These are phyloP conservation scores for Candida krabiensis DNA, from an alignment of 805 yeast species.

Conservation along the genomic window DNA sequence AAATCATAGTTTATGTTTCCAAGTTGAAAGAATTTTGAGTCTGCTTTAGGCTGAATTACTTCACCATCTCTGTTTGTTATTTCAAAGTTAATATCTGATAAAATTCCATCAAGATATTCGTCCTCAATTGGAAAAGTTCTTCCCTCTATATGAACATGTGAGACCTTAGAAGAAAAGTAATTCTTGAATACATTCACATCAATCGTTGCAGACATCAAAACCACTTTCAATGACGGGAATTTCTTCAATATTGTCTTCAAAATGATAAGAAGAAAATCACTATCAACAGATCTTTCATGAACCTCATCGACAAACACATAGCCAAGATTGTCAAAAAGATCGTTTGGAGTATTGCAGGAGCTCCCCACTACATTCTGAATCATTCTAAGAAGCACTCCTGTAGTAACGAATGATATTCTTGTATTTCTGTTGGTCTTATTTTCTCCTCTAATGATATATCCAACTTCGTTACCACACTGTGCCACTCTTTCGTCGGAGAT, in stretches of 20 bases:
- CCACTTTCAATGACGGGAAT: slow-evolving; percentile 58
- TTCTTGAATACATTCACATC: slow-evolving; percentile 63
- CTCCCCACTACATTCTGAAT: slow-evolving; percentile 53
- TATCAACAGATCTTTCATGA: slow-evolving; percentile 92
- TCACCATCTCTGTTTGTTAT: slow-evolving; percentile 39
- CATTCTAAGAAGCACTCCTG: slow-evolving; percentile 88
- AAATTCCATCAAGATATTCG: slow-evolving; percentile 65
- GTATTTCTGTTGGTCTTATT: slow-evolving; percentile 63
- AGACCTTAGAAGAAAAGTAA: slow-evolving; percentile 58
- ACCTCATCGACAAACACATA: slow-evolving; percentile 90
- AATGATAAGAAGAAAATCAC: slow-evolving; percentile 79
- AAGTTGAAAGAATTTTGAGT: slow-evolving; percentile 59
- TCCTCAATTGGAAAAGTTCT: slow-evolving; percentile 91
- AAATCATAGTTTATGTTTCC: slow-evolving; percentile 79
- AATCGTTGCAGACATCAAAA: slow-evolving; percentile 94
- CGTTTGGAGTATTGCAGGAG: slow-evolving; percentile 24
- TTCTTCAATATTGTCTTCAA: slow-evolving; percentile 59
- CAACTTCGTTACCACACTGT: slow-evolving; percentile 71
- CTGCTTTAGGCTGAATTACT: slow-evolving; percentile 55
- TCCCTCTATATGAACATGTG: slow-evolving; percentile 82
- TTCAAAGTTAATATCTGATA: slow-evolving; percentile 57
- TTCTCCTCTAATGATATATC: slow-evolving; percentile 90
- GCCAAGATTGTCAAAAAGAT: slow-evolving; percentile 54
- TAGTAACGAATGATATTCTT: slow-evolving; percentile 82
- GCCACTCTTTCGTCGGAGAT: slow-evolving; percentile 79